Percentiles rank a stretch among this genome's conserved stretches.
Evolutionary conservation across 768 basidiomycete genomes (phyloP).

Genomic region (Hygrophorus russula): DNA sequence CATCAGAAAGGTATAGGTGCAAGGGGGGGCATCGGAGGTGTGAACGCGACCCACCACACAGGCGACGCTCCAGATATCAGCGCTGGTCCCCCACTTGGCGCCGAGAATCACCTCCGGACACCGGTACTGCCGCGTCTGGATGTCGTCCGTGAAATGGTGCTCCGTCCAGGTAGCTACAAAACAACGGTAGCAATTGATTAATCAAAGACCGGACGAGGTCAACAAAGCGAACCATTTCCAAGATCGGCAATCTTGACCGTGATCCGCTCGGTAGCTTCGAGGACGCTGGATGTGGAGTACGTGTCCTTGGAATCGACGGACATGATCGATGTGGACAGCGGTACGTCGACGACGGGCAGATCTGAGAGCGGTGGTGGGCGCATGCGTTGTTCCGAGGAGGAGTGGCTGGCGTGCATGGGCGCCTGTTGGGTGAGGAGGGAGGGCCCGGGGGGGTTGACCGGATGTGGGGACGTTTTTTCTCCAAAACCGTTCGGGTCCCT

Average conservation of each 20-base stretch:
- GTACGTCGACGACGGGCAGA: background rate
- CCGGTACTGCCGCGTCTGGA: constrained; percentile 94
- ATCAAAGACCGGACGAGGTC: constrained; percentile 3
- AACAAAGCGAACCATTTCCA: constrained; percentile 63
- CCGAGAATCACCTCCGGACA: constrained; percentile 97
- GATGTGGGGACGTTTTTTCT: constrained; percentile 5
- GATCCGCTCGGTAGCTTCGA: constrained; percentile 47
- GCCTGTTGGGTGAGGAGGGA: constrained; percentile 39
- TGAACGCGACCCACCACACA: constrained; percentile 59
- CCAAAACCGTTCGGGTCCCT: constrained; percentile 17
- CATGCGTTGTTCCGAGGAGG: background rate
- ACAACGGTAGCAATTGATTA: background rate
- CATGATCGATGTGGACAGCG: constrained; percentile 14
- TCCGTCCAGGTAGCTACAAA: constrained; percentile 72
- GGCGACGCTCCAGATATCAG: constrained; percentile 94
- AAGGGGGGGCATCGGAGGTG: background rate
- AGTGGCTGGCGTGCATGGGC: background rate
- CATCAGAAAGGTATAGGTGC: background rate
- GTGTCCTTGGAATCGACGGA: constrained; percentile 21
- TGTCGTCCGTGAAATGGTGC: constrained; percentile 98
- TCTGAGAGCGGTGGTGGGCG: background rate
- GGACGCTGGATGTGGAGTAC: constrained; percentile 16
- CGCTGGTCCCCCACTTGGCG: constrained; percentile 90
- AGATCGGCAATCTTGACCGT: constrained; percentile 99
- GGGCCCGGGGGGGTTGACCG: constrained; percentile 29